These are phyloP conservation scores for Symbiodinium pilosum DNA, from an alignment of 73 alveolate species.

Conservation along the genomic window DNA sequence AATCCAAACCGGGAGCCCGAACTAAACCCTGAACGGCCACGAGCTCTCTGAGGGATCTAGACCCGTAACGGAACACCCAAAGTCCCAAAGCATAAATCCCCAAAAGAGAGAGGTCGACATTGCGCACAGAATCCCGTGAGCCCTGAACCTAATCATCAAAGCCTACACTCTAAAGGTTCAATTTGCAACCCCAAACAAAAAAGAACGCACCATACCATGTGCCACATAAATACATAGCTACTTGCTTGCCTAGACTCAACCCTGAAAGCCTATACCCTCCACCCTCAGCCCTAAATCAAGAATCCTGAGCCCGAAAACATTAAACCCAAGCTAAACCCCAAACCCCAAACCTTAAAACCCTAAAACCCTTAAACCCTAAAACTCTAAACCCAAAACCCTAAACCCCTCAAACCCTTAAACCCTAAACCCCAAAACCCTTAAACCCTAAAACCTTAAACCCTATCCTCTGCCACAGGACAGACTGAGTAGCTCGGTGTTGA, in stretches of 20 bases:
- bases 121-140: not conserved
- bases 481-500: slow-evolving; percentile 55
- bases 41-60: not conserved
- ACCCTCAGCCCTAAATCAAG: not conserved
- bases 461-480: slow-evolving; percentile 18
- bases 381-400: no score
- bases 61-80: not conserved
- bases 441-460: no score
- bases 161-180: not conserved
- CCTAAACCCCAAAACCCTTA: no score
- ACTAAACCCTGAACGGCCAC: not conserved
- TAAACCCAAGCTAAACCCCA: no score
- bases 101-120: not conserved
- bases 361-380: no score
- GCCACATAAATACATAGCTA: not conserved
- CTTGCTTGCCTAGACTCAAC: not conserved
- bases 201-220: not conserved
- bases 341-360: no score
- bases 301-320: not conserved
- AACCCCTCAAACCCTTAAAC: no score
- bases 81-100: not conserved
- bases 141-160: not conserved
- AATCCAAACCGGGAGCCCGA: not conserved
- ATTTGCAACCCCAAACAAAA: not conserved
- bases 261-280: not conserved